Conservation (phyloP, 106 monocot genomes). For the Dendrobium huoshanense region DNA sequence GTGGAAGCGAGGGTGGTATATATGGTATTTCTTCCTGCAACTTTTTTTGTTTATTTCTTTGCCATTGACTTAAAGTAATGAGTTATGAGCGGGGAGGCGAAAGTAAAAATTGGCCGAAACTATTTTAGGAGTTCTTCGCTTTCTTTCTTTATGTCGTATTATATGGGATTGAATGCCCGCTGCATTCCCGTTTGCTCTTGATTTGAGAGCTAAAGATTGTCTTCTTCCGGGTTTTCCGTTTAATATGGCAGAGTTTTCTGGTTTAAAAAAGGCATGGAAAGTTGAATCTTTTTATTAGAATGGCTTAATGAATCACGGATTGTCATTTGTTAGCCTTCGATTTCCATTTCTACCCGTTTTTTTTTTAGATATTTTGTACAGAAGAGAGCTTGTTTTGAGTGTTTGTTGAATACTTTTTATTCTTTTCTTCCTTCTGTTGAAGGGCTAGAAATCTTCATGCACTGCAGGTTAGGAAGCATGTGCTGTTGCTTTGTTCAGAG, state of each 20-base stretch:
- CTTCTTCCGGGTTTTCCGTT: not conserved
- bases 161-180: not conserved
- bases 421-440: not conserved
- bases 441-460: no score
- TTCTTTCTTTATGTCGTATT: no score
- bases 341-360: not conserved
- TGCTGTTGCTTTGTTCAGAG: not conserved
- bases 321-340: not conserved
- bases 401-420: not conserved
- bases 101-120: no score
- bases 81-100: no score
- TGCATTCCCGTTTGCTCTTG: not conserved
- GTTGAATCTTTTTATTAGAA: not conserved
- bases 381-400: not conserved
- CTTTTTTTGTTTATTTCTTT: no score
- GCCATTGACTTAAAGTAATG: no score
- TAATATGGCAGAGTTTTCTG: not conserved
- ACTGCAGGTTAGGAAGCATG: not conserved
- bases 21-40: no score
- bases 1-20: no score
- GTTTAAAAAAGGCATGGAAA: no score
- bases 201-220: not conserved
- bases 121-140: no score
- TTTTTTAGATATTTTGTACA: not conserved
- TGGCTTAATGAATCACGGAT: not conserved